These are phyloP conservation scores for Fusarium solani-melongenae DNA, from an alignment of 2,329 filamentous ascomycete species.

Conservation along the genomic window DNA sequence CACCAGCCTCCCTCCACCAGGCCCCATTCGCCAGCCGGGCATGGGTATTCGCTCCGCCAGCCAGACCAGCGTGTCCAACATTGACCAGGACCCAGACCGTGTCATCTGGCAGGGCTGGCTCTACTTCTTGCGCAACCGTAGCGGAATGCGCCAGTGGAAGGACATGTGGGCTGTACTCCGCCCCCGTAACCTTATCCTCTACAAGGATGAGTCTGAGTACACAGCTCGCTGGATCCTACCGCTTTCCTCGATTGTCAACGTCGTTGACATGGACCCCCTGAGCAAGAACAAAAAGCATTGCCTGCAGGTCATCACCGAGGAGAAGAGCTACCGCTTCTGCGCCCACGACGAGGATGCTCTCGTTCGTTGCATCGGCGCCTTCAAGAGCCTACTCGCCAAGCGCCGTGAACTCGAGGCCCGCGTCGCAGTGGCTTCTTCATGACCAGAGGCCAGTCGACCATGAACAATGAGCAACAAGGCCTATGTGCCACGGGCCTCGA, in stretches of 20 bases:
- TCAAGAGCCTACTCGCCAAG: constrained; percentile 86
- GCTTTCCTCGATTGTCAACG: constrained; percentile 83
- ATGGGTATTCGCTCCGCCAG: constrained; percentile 65
- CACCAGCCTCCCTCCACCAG: constrained; percentile 22
- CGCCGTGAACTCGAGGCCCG: constrained; percentile 71
- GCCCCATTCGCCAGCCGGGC: constrained; percentile 45
- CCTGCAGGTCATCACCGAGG: constrained; percentile 92
- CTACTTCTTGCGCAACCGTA: constrained; percentile 83
- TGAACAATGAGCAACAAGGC: neutral
- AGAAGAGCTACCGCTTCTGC: constrained; percentile 84
- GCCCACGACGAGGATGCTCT: constrained; percentile 84
- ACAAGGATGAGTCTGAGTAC: constrained; percentile 94
- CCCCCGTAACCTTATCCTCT: constrained; percentile 84
- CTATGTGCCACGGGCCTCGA: constrained; percentile 1
- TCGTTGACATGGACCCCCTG: constrained; percentile 90
- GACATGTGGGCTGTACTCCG: constrained; percentile 92
- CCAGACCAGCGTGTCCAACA: constrained; percentile 66
- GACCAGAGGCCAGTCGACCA: constrained; percentile 1
- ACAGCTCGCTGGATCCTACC: constrained; percentile 84
- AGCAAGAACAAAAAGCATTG: constrained; percentile 87
- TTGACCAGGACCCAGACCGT: constrained; percentile 79
- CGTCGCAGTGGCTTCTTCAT: constrained; percentile 44
- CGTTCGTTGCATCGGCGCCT: constrained; percentile 85
- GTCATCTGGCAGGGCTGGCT: constrained; percentile 96
- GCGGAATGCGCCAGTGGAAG: constrained; percentile 92